Evolutionary conservation across 2,329 filamentous ascomycete genomes (phyloP).

Genomic region (Neopestalotiopsis clavispora): DNA sequence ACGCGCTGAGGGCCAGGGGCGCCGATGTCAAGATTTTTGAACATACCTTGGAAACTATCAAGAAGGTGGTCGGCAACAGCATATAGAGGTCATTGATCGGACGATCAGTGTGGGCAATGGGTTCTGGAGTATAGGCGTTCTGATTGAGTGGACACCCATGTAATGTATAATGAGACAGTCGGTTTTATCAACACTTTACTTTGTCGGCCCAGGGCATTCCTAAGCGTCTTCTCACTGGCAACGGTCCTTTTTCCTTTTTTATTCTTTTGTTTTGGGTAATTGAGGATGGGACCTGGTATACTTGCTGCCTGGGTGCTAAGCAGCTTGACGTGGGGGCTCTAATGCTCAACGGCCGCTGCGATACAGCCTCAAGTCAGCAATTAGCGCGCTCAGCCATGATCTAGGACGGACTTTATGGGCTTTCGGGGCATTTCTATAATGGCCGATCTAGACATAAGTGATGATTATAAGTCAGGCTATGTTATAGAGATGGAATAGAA

Average conservation of each 20-base stretch:
- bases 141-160: accelerated
- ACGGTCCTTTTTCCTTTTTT: no score
- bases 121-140: not conserved
- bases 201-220: no score
- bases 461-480: not conserved
- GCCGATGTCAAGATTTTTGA: not conserved
- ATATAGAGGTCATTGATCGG: not conserved
- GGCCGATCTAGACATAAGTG: not conserved
- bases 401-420: not conserved
- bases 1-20: not conserved
- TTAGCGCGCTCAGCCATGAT: not conserved
- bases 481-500: not conserved
- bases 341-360: not conserved
- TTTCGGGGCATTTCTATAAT: not conserved
- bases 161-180: not conserved
- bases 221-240: not conserved
- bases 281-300: not conserved
- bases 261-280: no score
- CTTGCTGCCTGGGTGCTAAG: not conserved
- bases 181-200: not conserved
- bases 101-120: no score
- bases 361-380: not conserved
- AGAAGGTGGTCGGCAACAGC: not conserved
- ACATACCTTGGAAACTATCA: not conserved
- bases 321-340: not conserved